phyloP scores from a whole-genome alignment of 768 basidiomycete species.

The Boletus rubroflammeus region DNA sequence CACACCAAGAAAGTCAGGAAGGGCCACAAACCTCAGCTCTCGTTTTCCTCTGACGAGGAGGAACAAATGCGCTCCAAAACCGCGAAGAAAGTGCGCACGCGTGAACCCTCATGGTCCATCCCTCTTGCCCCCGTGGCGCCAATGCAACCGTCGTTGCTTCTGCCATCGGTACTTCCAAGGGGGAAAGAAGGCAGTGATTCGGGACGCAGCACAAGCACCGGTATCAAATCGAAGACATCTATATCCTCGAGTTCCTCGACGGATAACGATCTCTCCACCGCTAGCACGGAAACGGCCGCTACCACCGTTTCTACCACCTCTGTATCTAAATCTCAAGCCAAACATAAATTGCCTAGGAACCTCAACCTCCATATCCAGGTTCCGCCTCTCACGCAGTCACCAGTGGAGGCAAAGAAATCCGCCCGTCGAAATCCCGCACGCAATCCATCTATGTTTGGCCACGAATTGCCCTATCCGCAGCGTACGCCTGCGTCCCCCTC shows the following conservation, averaged over 20 bases:
- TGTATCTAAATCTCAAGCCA: slow-evolving; percentile 17
- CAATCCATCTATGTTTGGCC: slow-evolving; percentile 66
- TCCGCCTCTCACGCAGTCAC: slow-evolving; percentile 15
- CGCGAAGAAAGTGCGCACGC: slow-evolving; percentile 58
- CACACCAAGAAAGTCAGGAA: slow-evolving; percentile 28
- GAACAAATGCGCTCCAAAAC: slow-evolving; percentile 58
- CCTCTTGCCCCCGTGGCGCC: slow-evolving; percentile 23
- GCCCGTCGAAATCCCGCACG: slow-evolving; percentile 45
- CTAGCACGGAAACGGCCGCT: slow-evolving; percentile 30
- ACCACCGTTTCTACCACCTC: slow-evolving; percentile 24
- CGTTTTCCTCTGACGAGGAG: slow-evolving; percentile 72
- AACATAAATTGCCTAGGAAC: slow-evolving; percentile 23
- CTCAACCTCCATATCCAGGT: slow-evolving; percentile 15
- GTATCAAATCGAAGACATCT: slow-evolving; percentile 23
- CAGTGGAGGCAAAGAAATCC: slow-evolving; percentile 28
- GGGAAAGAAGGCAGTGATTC: slow-evolving; percentile 12
- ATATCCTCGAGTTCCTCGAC: slow-evolving; percentile 29
- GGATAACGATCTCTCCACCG: slow-evolving; percentile 33
- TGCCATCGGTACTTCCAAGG: slow-evolving; percentile 18
- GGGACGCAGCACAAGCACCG: slow-evolving; percentile 17
- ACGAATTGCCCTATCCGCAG: slow-evolving; percentile 53
- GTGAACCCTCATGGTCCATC: slow-evolving; percentile 33
- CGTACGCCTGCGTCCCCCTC: slow-evolving; percentile 31
- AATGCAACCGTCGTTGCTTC: slow-evolving; percentile 20
- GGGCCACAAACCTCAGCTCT: slow-evolving; percentile 40